Percentiles rank a stretch among this genome's conserved stretches.
Conservation (phyloP, 129 eudicot genomes). For the Silybum marianum region DNA sequence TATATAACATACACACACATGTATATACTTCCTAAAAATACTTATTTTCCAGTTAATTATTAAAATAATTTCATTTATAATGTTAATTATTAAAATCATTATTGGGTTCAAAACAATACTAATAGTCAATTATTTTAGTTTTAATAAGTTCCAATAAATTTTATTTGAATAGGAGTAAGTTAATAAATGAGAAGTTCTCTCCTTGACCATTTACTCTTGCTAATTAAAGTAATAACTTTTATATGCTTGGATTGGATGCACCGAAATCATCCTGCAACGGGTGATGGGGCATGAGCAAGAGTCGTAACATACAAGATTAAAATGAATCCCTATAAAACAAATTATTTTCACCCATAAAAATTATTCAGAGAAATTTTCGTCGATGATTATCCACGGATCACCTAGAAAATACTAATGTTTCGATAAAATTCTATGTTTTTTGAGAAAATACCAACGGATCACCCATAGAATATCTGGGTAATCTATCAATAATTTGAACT, state of each 20-base stretch:
- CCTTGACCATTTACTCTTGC: background rate
- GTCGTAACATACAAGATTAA: background rate
- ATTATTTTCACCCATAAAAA: too few relatives aligned
- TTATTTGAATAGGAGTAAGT: background rate
- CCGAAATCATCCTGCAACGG: background rate
- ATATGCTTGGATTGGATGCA: background rate
- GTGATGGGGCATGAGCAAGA: background rate
- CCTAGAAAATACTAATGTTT: too few relatives aligned
- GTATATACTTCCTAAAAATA: background rate
- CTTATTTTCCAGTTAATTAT: background rate
- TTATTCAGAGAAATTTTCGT: too few relatives aligned
- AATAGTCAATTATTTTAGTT: too few relatives aligned
- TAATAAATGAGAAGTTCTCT: background rate
- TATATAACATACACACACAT: too few relatives aligned
- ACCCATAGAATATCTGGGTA: too few relatives aligned
- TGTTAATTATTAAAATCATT: background rate
- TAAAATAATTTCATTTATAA: background rate
- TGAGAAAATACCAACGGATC: too few relatives aligned
- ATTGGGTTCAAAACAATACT: background rate
- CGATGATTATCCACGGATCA: too few relatives aligned
- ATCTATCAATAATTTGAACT: too few relatives aligned
- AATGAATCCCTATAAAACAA: too few relatives aligned
- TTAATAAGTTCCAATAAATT: background rate
- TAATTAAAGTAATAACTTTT: too few relatives aligned
- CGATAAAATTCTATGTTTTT: too few relatives aligned